Conservation (phyloP, 2,329 filamentous ascomycete species). For the Sclerotiophoma versabilis region DNA sequence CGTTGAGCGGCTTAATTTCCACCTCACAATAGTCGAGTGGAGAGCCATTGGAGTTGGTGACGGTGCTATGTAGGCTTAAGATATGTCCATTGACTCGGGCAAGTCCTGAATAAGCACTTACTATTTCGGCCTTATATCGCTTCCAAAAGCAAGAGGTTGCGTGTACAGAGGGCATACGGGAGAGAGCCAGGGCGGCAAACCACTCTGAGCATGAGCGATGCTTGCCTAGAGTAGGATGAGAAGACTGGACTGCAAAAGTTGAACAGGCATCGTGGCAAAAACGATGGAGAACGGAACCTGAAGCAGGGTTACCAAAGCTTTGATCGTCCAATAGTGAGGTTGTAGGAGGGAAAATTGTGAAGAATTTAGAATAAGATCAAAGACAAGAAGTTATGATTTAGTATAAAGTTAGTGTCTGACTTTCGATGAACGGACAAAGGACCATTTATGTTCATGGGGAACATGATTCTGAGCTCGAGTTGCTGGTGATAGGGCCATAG, state of each 20-base stretch:
- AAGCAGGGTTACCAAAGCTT: no score
- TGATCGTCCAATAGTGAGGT: no score
- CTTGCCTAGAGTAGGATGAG: background rate
- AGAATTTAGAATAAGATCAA: background rate
- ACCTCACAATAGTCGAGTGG: background rate
- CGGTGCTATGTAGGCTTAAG: background rate
- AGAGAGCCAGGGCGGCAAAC: background rate
- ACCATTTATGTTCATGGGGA: background rate
- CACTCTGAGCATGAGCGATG: background rate
- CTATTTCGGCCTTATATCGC: background rate
- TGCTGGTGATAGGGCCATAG: background rate
- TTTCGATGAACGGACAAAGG: background rate
- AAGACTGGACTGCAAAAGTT: background rate
- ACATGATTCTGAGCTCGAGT: background rate
- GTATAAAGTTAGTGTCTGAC: background rate
- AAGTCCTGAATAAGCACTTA: no score
- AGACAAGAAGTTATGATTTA: background rate
- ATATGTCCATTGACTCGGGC: background rate
- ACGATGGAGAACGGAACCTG: background rate
- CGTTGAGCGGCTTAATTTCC: conserved; percentile 1
- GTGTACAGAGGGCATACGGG: background rate
- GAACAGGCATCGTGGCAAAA: background rate
- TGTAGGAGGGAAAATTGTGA: no score
- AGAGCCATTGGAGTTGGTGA: background rate
- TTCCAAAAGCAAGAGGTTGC: background rate